phyloP scores from a whole-genome alignment of 345 rosid genomes.

The Bruguiera sexangula region DNA sequence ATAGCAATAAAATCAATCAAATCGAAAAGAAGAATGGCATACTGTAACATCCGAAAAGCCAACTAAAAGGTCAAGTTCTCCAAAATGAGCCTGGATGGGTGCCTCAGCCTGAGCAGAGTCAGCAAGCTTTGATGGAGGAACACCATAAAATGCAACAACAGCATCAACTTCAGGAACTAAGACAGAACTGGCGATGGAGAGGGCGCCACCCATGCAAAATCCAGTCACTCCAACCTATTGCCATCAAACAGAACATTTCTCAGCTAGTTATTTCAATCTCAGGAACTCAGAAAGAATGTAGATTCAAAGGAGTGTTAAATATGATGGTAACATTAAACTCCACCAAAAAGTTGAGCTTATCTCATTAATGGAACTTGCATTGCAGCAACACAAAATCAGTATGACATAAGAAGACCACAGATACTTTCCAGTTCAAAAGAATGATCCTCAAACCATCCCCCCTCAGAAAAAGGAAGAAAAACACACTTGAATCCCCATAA shows the following conservation, averaged over 20 bases:
- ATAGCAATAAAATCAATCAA: no score
- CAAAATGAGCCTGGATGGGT: conserved; percentile 85
- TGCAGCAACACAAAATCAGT: no score
- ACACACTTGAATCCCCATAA: no score
- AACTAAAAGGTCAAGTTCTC: conserved; percentile 77
- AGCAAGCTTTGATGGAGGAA: conserved; percentile 79
- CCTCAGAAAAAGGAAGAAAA: no score
- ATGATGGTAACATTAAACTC: no score
- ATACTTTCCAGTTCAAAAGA: no score
- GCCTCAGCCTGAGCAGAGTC: conserved; percentile 77
- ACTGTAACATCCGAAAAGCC: conserved; percentile 90
- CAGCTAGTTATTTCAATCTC: neutral
- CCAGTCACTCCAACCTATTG: conserved; percentile 90
- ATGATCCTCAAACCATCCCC: no score
- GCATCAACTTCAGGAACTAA: conserved; percentile 82
- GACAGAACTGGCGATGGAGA: conserved; percentile 87
- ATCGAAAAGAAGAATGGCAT: conserved; percentile 10
- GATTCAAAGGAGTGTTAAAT: no score
- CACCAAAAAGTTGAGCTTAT: no score
- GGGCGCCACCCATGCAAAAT: conserved; percentile 93
- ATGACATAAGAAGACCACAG: no score
- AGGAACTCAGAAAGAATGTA: no score
- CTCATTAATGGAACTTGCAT: no score
- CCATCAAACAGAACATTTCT: neutral
- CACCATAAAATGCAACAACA: conserved; percentile 83